Percentiles rank a stretch among this genome's conserved stretches.
These are phyloP conservation scores for Fusarium chaquense DNA, from an alignment of 2,329 filamentous ascomycete species.

Conservation along the genomic window DNA sequence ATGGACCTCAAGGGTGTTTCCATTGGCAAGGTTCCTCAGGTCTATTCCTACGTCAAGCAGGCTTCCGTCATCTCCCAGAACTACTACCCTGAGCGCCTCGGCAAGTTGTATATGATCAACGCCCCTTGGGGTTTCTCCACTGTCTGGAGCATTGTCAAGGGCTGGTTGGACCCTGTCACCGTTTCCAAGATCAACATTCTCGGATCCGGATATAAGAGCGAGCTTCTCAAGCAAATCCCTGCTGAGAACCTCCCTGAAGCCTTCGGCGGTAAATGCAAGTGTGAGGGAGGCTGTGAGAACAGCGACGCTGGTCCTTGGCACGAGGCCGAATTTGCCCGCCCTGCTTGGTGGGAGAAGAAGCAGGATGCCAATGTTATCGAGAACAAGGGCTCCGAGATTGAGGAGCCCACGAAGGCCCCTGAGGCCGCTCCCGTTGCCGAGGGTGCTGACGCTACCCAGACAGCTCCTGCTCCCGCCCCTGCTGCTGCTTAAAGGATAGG, in stretches of 20 bases:
- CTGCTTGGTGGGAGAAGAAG: constrained; percentile 73
- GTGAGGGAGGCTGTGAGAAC: constrained; percentile 83
- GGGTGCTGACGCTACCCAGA: constrained; percentile 52
- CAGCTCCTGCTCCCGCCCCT: constrained; percentile 47
- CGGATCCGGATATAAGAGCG: constrained; percentile 82
- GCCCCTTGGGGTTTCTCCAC: constrained; percentile 94
- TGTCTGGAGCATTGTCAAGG: constrained; percentile 88
- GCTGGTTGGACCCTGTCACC: constrained; percentile 96
- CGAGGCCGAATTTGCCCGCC: constrained; percentile 74
- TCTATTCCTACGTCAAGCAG: constrained; percentile 88
- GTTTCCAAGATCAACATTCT: constrained; percentile 96
- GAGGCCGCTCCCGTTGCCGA: constrained; percentile 51
- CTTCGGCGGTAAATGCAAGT: constrained; percentile 88
- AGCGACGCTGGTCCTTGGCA: constrained; percentile 94
- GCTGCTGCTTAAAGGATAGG: constrained; percentile 50
- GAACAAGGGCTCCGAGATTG: constrained; percentile 56
- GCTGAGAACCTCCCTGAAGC: constrained; percentile 88
- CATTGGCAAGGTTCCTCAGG: constrained; percentile 81
- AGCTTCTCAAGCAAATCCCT: constrained; percentile 86
- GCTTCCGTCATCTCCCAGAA: constrained; percentile 94
- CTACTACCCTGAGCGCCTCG: constrained; percentile 98
- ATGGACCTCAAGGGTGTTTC: constrained; percentile 98
- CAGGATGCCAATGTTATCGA: constrained; percentile 54
- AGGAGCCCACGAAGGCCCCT: constrained; percentile 50
- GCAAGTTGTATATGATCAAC: constrained; percentile 98